A percentile compares a stretch with the other conserved stretches of the same genome.
phyloP scores from a whole-genome alignment of 139 green algal species.

The Tetratostichococcus sp. region DNA sequence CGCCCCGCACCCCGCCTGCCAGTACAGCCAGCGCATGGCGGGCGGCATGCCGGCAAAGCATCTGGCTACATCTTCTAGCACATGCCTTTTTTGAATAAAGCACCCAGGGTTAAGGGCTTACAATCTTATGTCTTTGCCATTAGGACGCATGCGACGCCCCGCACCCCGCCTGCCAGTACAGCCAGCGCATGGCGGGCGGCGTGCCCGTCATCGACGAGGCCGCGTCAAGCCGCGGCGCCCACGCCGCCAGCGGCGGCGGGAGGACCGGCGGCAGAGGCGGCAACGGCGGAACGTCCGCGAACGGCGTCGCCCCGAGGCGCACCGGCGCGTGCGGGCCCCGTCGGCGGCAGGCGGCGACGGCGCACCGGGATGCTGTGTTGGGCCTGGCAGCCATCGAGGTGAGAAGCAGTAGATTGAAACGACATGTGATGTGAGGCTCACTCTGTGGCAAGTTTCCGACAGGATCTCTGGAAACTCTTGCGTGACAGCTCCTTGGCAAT shows the following conservation, averaged over 20 bases:
- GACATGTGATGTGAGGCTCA: too few relatives aligned
- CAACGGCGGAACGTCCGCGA: neutral
- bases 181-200: slow-evolving; percentile 17
- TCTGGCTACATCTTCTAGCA: too few relatives aligned
- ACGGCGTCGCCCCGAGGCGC: slow-evolving; percentile 1
- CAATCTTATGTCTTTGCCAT: too few relatives aligned
- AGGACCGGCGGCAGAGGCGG: slow-evolving; percentile 10
- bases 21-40: slow-evolving; percentile 31
- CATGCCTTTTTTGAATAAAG: too few relatives aligned
- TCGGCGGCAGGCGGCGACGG: slow-evolving; percentile 24
- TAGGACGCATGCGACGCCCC: slow-evolving; percentile 17
- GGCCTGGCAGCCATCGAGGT: slow-evolving; percentile 43
- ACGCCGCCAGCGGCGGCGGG: neutral
- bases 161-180: slow-evolving; percentile 49
- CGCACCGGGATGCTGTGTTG: slow-evolving; percentile 56
- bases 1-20: slow-evolving; percentile 40
- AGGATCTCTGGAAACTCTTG: too few relatives aligned
- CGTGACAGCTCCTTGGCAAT: too few relatives aligned
- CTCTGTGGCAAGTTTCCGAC: too few relatives aligned
- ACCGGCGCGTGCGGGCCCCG: slow-evolving; percentile 28
- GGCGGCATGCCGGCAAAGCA: slow-evolving; percentile 48
- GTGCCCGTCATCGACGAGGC: slow-evolving; percentile 64
- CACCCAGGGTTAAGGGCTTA: too few relatives aligned
- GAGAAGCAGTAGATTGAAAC: too few relatives aligned
- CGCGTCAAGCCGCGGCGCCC: too few relatives aligned